These are phyloP conservation scores for Alternaria sp. DNA, from an alignment of 2,329 filamentous ascomycete species.

Conservation along the genomic window DNA sequence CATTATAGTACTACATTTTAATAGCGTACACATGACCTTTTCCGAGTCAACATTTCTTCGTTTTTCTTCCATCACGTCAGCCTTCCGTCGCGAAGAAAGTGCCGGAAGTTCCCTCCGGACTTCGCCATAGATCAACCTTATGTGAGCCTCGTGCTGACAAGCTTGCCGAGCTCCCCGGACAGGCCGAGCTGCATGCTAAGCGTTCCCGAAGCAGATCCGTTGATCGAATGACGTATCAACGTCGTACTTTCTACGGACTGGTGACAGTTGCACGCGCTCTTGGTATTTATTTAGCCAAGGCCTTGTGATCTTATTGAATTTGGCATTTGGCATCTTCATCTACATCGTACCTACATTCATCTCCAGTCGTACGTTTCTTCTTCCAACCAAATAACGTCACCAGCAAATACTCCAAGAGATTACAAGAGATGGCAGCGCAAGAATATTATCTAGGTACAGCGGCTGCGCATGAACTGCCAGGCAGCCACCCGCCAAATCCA, in stretches of 20 bases:
- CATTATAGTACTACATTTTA: background rate
- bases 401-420: background rate
- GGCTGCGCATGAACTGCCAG: slow-evolving; percentile 27
- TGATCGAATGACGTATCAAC: slow-evolving; percentile 37
- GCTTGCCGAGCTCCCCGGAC: slow-evolving; percentile 34
- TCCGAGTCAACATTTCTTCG: background rate
- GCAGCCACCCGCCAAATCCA: slow-evolving; percentile 18
- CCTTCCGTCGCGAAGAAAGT: background rate
- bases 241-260: slow-evolving; percentile 10
- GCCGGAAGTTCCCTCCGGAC: slow-evolving; percentile 3
- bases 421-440: slow-evolving; percentile 38
- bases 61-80: background rate
- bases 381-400: too few relatives aligned
- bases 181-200: slow-evolving; percentile 27
- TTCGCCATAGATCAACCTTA: slow-evolving; percentile 15
- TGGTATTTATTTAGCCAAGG: slow-evolving; percentile 24
- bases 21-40: background rate
- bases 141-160: slow-evolving; percentile 21
- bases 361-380: background rate
- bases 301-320: slow-evolving; percentile 2
- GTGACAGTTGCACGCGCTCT: slow-evolving; percentile 36
- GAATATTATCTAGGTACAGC: slow-evolving; percentile 42
- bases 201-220: slow-evolving; percentile 17
- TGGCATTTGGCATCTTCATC: slow-evolving; percentile 1
- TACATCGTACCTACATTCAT: background rate